Evolutionary conservation across 2,329 filamentous ascomycete species (phyloP), one percentile per base, ranked within the genome.

Genomic region (Cadophora sp.): DNA sequence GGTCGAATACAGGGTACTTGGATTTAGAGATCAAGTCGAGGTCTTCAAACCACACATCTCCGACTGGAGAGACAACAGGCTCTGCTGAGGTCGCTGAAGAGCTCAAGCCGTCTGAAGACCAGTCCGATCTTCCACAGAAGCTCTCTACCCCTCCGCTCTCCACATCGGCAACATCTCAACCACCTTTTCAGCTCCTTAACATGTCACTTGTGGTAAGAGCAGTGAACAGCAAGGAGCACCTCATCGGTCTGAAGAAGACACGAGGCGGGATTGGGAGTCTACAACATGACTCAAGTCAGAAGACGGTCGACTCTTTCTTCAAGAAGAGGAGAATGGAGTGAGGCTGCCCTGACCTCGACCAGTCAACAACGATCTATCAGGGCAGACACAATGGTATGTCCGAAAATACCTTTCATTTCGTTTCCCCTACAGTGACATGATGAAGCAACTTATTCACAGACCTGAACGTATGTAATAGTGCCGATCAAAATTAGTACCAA

Each of bases 181-280:
- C 22, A 48, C 20, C n/a, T 27, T 63, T 33, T 24, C 65, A 55
- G 58, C 62, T 76, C 3, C 66, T 79, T 8, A 78, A 78, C n/a
- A 84, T 81, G 80, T 80, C 77, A 16, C 81, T 84, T 20, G 77
- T 81, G 8, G 83, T 96, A 33, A 78, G 86, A 55, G 81, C 81
- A 5, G 83, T 93, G 70, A 95, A 97, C 76, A 86, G 85, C 68
- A 84, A 86, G 67, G 84, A 87, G 4, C 94, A 97, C 78, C 84
- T 97, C 2, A 79, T 82, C 53, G 88, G 89, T 33, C 81, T 97
- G 66, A 94, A 90, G 77, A 91, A 93, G 78, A 95, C 93, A 9
- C 83, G 90, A 27, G 92, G 93, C 36, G 94, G 94, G 3, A 91
- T 97, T 65, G 93, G 93, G 64, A 96, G 91, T 73, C 85, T 91